Conservation (phyloP, 1,139 yeast genomes). For the Candida labiduridarum region DNA sequence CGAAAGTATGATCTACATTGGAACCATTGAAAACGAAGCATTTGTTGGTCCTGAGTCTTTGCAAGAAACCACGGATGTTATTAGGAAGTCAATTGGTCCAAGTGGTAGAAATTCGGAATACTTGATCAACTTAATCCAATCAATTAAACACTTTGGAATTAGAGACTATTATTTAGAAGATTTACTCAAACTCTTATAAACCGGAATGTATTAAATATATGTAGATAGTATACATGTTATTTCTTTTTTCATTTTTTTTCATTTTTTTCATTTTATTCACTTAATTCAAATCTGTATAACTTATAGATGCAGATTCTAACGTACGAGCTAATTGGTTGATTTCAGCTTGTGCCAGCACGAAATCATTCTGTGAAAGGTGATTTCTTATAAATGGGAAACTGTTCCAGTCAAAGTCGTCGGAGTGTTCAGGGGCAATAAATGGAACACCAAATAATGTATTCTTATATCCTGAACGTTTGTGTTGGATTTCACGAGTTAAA, state of each 20-base stretch:
- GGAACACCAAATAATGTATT: constrained; percentile 77
- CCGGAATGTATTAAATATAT: background rate
- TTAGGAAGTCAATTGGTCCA: constrained; percentile 65
- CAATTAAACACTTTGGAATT: constrained; percentile 53
- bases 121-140: constrained; percentile 52
- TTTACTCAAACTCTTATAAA: constrained; percentile 20
- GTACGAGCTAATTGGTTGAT: constrained; percentile 48
- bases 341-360: constrained; percentile 58
- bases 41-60: constrained; percentile 80
- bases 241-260: background rate
- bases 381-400: constrained; percentile 80
- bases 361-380: constrained; percentile 51
- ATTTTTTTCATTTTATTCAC: background rate
- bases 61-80: constrained; percentile 59
- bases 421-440: constrained; percentile 48
- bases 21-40: constrained; percentile 77
- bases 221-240: background rate
- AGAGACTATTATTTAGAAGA: constrained; percentile 43
- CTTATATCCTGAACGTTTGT: constrained; percentile 64
- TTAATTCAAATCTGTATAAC: constrained; percentile 13
- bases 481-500: constrained; percentile 47
- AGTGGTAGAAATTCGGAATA: constrained; percentile 83
- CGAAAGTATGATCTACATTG: constrained; percentile 77
- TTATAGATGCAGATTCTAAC: constrained; percentile 27
- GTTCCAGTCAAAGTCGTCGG: constrained; percentile 52